Evolutionary conservation across 306 rosid genomes (phyloP).

Genomic region (Quercus engelmannii): DNA sequence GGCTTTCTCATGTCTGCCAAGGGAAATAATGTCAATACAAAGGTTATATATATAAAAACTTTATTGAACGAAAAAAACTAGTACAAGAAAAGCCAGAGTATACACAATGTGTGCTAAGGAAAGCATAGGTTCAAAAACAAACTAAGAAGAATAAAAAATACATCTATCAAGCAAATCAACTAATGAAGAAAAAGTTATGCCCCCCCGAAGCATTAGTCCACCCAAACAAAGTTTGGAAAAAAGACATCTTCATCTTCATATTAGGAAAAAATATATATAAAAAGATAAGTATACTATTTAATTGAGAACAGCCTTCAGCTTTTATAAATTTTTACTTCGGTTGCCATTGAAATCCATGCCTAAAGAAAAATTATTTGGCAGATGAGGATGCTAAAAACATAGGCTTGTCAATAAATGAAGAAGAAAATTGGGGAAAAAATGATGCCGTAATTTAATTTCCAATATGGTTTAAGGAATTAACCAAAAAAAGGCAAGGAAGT

Average conservation of each 20-base stretch:
- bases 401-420: neutral
- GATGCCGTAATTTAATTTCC: neutral
- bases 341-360: constrained; percentile 1
- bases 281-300: neutral
- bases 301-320: neutral
- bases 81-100: too few relatives aligned
- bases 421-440: neutral
- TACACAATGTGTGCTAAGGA: too few relatives aligned
- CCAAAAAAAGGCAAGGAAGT: neutral
- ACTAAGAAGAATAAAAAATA: too few relatives aligned
- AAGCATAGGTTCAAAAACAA: too few relatives aligned
- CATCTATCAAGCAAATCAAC: too few relatives aligned
- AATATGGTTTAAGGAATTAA: neutral
- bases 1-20: constrained; percentile 77
- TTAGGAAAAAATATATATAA: too few relatives aligned
- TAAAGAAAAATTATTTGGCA: neutral
- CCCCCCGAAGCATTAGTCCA: too few relatives aligned
- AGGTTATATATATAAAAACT: neutral
- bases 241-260: too few relatives aligned
- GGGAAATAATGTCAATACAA: constrained; percentile 21
- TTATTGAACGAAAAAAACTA: too few relatives aligned
- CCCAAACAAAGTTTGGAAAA: too few relatives aligned
- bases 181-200: too few relatives aligned
- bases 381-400: neutral
- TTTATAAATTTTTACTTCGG: neutral